phyloP scores from a whole-genome alignment of 2,329 filamentous ascomycete genomes.

The Chlorencoelia australis region DNA sequence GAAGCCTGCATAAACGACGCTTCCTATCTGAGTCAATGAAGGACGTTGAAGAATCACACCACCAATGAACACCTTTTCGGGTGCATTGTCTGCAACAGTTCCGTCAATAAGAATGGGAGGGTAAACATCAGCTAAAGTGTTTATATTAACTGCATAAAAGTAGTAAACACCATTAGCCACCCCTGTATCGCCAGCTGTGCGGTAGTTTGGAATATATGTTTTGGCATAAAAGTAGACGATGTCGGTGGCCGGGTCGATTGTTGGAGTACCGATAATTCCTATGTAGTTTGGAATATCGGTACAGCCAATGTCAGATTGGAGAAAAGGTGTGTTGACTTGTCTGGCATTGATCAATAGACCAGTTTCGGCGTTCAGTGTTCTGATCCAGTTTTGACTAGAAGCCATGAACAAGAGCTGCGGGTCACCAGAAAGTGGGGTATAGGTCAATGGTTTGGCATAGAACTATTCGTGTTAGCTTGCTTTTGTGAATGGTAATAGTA shows the following conservation, averaged over 20 bases:
- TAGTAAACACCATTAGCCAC: constrained; percentile 11
- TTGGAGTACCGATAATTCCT: constrained; percentile 14
- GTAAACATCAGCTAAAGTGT: constrained; percentile 7
- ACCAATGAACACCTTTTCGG: constrained; percentile 10
- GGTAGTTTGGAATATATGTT: constrained; percentile 10
- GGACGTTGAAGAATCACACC: constrained; percentile 12
- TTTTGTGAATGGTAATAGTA: constrained; percentile 40
- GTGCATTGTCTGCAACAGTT: constrained; percentile 9
- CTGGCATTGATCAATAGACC: constrained; percentile 39
- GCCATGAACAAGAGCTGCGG: constrained; percentile 45
- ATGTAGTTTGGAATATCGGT: constrained; percentile 13
- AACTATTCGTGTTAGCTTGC: constrained; percentile 40
- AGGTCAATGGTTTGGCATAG: constrained; percentile 40
- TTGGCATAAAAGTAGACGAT: constrained; percentile 17
- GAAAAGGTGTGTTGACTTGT: constrained; percentile 39
- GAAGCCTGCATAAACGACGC: constrained; percentile 9
- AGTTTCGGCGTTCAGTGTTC: constrained; percentile 45
- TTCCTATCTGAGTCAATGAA: constrained; percentile 5
- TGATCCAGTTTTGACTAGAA: constrained; percentile 48
- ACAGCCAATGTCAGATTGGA: constrained; percentile 37
- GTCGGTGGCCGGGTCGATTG: constrained; percentile 15
- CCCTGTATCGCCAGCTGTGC: constrained; percentile 5
- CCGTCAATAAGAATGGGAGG: constrained; percentile 12
- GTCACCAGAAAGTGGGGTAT: constrained; percentile 37
- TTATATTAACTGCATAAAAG: constrained; percentile 13